Percentiles rank a stretch among this genome's conserved stretches.
Conservation (phyloP, 129 eudicot genomes). For the Cynara cardunculus region DNA sequence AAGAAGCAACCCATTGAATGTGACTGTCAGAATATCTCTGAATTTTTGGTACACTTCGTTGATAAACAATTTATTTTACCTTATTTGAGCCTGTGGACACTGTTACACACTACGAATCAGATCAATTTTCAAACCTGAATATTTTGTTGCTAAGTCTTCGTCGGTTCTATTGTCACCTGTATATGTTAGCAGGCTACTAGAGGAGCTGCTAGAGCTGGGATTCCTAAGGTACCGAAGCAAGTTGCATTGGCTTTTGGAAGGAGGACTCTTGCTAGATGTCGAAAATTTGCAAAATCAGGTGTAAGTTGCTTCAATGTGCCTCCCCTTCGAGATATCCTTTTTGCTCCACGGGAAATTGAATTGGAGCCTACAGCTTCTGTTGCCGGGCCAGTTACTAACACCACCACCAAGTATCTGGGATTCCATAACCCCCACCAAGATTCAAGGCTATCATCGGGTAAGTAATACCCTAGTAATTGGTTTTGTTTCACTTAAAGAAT, state of each 20-base stretch:
- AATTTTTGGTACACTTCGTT: background rate
- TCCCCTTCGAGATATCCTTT: slow-evolving; percentile 62
- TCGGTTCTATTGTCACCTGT: background rate
- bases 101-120: background rate
- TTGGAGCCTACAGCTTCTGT: slow-evolving; percentile 39
- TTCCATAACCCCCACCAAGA: slow-evolving; percentile 33
- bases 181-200: slow-evolving; percentile 61
- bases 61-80: background rate
- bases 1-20: background rate
- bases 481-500: background rate
- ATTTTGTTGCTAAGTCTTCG: background rate
- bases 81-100: background rate
- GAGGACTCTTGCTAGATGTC: slow-evolving; percentile 66
- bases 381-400: slow-evolving; percentile 22
- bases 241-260: slow-evolving; percentile 75
- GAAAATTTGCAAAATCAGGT: slow-evolving; percentile 60
- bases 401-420: slow-evolving; percentile 35
- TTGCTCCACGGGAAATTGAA: slow-evolving; percentile 47
- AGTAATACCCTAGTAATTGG: background rate
- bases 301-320: slow-evolving; percentile 76
- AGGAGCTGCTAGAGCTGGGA: slow-evolving; percentile 61
- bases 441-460: slow-evolving; percentile 40
- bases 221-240: slow-evolving; percentile 57
- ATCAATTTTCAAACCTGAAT: background rate
- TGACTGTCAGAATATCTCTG: background rate